Base-by-base conservation (phyloP, 179 eudicot species). In the Actinidia polygama region DNA sequence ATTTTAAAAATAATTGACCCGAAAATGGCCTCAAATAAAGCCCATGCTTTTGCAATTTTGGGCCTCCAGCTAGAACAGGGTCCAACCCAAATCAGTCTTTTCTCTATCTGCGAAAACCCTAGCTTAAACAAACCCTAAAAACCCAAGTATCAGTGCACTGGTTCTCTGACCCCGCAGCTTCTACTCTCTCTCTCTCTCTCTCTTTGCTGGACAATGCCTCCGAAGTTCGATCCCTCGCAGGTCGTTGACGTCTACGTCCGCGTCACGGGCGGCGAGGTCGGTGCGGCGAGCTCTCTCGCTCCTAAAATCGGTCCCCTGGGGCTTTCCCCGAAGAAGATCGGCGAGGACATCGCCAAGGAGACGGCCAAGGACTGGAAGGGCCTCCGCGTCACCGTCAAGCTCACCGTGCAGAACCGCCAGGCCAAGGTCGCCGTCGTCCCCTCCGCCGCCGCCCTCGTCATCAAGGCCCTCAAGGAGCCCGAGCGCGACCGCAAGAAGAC, bases 291-390 rank as follows among this genome's bases (percentile, higher is more conserved):
- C 14, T 94, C 98, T 0, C 92, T 94, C n/a, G 98, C 98, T 5
- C 98, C 98, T 9, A 94, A 94, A 81, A 94, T 94, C 87, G 98
- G 98, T 0, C 98, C 98, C 0, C 83, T 94, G 3, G 98, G 96
- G 75, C 93, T 94, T 7, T 91, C 94, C 73, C 98, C 96, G 0
- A 93, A 94, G 88, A 94, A 94, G 76, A 93, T 94, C 85, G 98
- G 98, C 30, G 98, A 94, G 85, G 98, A 94, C 88, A 94, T 94
- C 79, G 96, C 98, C 67, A 94, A 94, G 30, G 98, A 94, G 58
- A 94, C 98, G 15, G 95, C 98, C 53, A 94, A 91, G 82, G 98
- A 93, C 78, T 93, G 97, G 98, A 94, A 94, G 90, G 98, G 98
- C 18, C 90, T 94, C 26, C 90, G 95, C 0, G 97, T 94, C 10